Evolutionary conservation across 768 basidiomycete species (phyloP).

Genomic region (Auriscalpium vulgare): DNA sequence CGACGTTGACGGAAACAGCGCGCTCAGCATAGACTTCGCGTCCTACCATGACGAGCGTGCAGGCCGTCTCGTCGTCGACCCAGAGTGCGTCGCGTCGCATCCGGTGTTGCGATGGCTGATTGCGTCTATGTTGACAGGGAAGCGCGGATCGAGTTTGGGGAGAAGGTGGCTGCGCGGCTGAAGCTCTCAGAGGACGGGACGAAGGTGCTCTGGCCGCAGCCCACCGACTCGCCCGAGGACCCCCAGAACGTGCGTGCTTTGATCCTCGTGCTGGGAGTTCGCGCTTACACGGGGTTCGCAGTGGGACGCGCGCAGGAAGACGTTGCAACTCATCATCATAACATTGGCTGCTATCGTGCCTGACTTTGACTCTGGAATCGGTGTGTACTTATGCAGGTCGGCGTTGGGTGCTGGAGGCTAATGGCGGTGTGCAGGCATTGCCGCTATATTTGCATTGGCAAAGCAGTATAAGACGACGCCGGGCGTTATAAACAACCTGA

Average conservation of each 20-base stretch:
- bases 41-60: slow-evolving; percentile 46
- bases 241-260: slow-evolving; percentile 46
- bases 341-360: slow-evolving; percentile 60
- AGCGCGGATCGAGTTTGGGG: slow-evolving; percentile 55
- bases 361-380: slow-evolving; percentile 61
- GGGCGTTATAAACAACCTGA: slow-evolving; percentile 52
- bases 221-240: slow-evolving; percentile 52
- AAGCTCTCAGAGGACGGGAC: slow-evolving; percentile 52
- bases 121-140: slow-evolving; percentile 31
- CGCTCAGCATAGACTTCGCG: slow-evolving; percentile 25
- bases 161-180: slow-evolving; percentile 41
- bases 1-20: background rate
- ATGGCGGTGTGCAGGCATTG: slow-evolving; percentile 38
- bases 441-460: slow-evolving; percentile 53
- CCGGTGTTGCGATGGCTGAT: background rate
- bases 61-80: slow-evolving; percentile 56
- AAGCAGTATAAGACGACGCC: slow-evolving; percentile 45
- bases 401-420: background rate
- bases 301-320: slow-evolving; percentile 48
- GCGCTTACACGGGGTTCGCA: slow-evolving; percentile 21
- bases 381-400: slow-evolving; percentile 22
- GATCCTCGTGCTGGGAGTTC: background rate
- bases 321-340: slow-evolving; percentile 48
- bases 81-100: slow-evolving; percentile 33
- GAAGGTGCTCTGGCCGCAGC: slow-evolving; percentile 64